Conservation (phyloP, 1,139 yeast species). For the Debaryomycetaceae sp. region DNA sequence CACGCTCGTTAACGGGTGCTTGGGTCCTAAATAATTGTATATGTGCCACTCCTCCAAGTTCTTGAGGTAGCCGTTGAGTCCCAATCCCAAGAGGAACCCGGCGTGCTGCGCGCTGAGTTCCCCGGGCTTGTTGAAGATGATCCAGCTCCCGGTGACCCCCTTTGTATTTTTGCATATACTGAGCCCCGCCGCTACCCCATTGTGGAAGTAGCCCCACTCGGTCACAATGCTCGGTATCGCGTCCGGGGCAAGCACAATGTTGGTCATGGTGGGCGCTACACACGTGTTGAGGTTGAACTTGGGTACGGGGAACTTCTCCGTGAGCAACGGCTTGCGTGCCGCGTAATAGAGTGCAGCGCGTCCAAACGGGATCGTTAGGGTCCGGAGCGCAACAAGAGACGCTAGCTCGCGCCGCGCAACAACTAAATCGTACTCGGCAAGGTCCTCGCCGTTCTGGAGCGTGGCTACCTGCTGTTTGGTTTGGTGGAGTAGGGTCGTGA, state of each 20-base stretch:
- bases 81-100: constrained; percentile 87
- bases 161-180: constrained; percentile 59
- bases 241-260: constrained; percentile 49
- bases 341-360: constrained; percentile 65
- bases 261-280: constrained; percentile 58
- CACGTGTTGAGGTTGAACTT: constrained; percentile 59
- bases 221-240: constrained; percentile 37
- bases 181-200: constrained; percentile 84
- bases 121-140: constrained; percentile 73
- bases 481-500: constrained; percentile 59
- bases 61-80: constrained; percentile 80
- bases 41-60: constrained; percentile 93
- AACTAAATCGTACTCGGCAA: constrained; percentile 49
- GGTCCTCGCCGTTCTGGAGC: constrained; percentile 22
- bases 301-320: constrained; percentile 79
- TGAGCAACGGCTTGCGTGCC: constrained; percentile 65
- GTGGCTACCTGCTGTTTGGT: constrained; percentile 51
- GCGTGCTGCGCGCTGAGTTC: constrained; percentile 76
- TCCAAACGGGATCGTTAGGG: constrained; percentile 69
- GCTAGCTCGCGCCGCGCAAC: constrained; percentile 55
- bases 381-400: constrained; percentile 53
- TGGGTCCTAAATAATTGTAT: constrained; percentile 86
- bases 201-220: constrained; percentile 87
- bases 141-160: constrained; percentile 87
- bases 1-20: constrained; percentile 74